These are phyloP conservation scores for Sclerotiophoma versabilis DNA, from an alignment of 2,329 filamentous ascomycete genomes.

Conservation along the genomic window DNA sequence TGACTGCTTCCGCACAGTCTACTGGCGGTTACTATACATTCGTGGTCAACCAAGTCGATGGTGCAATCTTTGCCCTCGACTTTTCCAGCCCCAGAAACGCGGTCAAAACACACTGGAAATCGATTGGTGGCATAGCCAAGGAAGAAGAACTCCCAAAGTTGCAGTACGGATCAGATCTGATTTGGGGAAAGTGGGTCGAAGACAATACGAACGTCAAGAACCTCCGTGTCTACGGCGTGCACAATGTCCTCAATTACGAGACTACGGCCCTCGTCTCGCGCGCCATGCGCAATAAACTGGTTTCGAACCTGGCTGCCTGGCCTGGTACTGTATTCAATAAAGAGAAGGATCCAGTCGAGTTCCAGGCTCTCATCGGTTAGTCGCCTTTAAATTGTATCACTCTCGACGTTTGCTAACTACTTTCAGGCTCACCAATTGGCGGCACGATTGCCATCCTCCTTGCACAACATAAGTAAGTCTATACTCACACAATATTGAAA, in stretches of 20 bases:
- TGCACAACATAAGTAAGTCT: constrained; percentile 18
- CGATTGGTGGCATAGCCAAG: constrained; percentile 11
- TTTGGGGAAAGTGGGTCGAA: constrained; percentile 32
- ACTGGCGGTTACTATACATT: constrained; percentile 28
- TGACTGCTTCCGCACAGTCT: constrained; percentile 10
- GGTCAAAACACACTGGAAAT: constrained; percentile 1
- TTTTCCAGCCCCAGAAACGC: constrained; percentile 18
- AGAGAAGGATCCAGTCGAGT: constrained; percentile 20
- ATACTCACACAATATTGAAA: not conserved
- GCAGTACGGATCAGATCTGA: constrained; percentile 24
- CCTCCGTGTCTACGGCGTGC: constrained; percentile 24
- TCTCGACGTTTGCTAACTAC: not conserved
- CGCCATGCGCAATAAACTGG: constrained; percentile 19
- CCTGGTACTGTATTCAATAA: constrained; percentile 25
- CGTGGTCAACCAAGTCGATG: constrained; percentile 20
- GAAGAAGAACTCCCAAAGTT: constrained; percentile 30
- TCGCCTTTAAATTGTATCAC: too few relatives aligned
- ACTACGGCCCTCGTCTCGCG: constrained; percentile 23
- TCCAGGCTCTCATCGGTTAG: constrained; percentile 31
- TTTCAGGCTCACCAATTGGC: constrained; percentile 28
- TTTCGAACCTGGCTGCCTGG: constrained; percentile 18
- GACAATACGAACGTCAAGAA: constrained; percentile 27
- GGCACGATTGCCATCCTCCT: constrained; percentile 25
- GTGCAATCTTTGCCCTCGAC: constrained; percentile 19
- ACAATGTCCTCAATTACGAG: constrained; percentile 22